These are phyloP conservation scores for Pythium pyrilobum DNA, from an alignment of 352 stramenopile genomes.

Conservation along the genomic window DNA sequence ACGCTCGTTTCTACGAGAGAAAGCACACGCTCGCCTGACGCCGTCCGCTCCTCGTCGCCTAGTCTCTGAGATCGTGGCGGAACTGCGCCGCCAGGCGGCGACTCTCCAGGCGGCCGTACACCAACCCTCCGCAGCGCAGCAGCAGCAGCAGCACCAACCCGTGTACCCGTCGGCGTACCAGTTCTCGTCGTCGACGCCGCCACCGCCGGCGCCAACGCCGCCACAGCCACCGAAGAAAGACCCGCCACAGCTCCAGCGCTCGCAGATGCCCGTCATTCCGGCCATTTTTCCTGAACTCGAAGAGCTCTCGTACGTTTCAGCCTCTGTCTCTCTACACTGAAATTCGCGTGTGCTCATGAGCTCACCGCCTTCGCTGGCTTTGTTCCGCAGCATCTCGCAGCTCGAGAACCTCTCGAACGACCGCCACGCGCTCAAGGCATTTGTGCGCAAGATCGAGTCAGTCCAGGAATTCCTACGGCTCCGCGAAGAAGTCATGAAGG, in stretches of 20 bases:
- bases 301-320: constrained; percentile 57
- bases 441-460: constrained; percentile 51
- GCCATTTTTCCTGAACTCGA: constrained; percentile 70
- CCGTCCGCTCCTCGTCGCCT: too few relatives aligned
- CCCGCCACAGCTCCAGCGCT: constrained; percentile 42
- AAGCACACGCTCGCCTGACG: too few relatives aligned
- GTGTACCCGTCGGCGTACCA: constrained; percentile 9
- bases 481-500: constrained; percentile 67
- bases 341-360: neutral
- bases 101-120: constrained; percentile 4
- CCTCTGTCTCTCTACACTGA: too few relatives aligned
- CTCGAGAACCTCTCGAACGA: constrained; percentile 62
- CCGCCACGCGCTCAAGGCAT: constrained; percentile 49
- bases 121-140: neutral
- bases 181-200: constrained; percentile 21
- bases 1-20: too few relatives aligned
- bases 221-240: constrained; percentile 33
- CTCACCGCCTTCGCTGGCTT: too few relatives aligned
- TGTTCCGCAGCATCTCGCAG: constrained; percentile 36
- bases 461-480: constrained; percentile 70
- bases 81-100: constrained; percentile 35
- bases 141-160: neutral
- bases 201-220: constrained; percentile 21
- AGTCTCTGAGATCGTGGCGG: constrained; percentile 64
- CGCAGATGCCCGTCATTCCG: constrained; percentile 72